phyloP scores from a whole-genome alignment of 2,329 filamentous ascomycete species.

The Helminthosporium solani region DNA sequence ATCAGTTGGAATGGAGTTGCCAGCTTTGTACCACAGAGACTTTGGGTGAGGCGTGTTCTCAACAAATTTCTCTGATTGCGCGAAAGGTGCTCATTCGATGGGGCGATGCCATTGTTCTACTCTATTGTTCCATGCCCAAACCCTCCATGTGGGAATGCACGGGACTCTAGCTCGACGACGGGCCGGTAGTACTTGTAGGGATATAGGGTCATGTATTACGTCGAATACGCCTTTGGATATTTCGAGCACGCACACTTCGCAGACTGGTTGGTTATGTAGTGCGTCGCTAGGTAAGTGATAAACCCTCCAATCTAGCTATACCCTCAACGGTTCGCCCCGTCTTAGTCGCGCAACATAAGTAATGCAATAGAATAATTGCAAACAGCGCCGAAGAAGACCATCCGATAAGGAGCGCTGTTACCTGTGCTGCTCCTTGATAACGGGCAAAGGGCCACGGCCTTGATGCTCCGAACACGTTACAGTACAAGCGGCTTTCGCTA shows the following conservation, averaged over 20 bases:
- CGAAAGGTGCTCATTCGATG: constrained; percentile 13
- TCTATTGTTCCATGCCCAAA: not conserved
- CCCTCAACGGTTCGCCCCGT: constrained; percentile 3
- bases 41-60: constrained; percentile 1
- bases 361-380: constrained; percentile 31
- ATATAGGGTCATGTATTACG: not conserved
- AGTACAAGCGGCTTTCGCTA: too few species aligned
- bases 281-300: constrained; percentile 18
- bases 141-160: not conserved
- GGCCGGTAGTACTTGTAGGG: not conserved
- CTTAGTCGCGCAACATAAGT: constrained; percentile 17
- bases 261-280: too few species aligned
- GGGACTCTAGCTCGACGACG: not conserved
- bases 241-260: not conserved
- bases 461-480: too few species aligned
- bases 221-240: too few species aligned
- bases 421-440: too few species aligned
- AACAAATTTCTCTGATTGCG: constrained; percentile 21
- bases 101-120: not conserved
- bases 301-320: constrained; percentile 7
- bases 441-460: constrained; percentile 16
- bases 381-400: constrained; percentile 9
- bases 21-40: constrained; percentile 8
- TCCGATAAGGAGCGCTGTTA: constrained; percentile 33
- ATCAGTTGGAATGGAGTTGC: not conserved